Percentiles rank a stretch among this genome's conserved stretches.
Evolutionary conservation across 345 rosid genomes (phyloP).

Genomic region (Eucalyptus melliodora): DNA sequence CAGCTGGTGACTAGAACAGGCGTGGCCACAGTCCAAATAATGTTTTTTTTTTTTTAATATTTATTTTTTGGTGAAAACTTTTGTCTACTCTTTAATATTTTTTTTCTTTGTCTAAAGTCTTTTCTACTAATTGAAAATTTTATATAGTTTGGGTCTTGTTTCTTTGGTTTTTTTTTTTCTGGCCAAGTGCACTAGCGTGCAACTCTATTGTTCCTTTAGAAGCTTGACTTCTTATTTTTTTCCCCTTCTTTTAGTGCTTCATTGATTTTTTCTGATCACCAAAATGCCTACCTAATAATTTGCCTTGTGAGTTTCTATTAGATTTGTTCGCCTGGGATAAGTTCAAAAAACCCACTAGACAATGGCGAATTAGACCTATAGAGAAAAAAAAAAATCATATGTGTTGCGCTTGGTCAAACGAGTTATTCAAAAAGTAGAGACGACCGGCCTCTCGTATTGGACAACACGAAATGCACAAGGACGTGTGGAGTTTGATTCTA

Average conservation of each 20-base stretch:
- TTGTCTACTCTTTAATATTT: background rate
- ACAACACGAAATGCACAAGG: rapidly evolving
- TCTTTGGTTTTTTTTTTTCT: background rate
- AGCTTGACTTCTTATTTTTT: background rate
- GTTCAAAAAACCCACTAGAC: background rate
- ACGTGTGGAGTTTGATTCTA: background rate
- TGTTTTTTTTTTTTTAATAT: background rate
- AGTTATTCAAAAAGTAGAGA: rapidly evolving
- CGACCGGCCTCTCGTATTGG: background rate
- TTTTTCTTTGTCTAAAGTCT: background rate
- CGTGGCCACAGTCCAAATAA: background rate
- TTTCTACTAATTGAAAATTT: background rate
- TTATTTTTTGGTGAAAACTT: background rate
- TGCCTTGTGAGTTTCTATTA: background rate
- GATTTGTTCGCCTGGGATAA: background rate
- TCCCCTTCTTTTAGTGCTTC: background rate
- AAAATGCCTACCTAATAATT: background rate
- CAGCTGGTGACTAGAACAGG: background rate
- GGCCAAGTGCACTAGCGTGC: background rate
- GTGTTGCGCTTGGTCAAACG: background rate
- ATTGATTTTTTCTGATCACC: background rate
- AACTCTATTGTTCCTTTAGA: background rate
- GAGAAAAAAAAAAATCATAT: background rate
- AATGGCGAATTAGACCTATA: background rate
- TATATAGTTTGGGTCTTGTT: background rate